Conservation (phyloP, 2,329 filamentous ascomycete genomes). For the Mollisia scopiformis region DNA sequence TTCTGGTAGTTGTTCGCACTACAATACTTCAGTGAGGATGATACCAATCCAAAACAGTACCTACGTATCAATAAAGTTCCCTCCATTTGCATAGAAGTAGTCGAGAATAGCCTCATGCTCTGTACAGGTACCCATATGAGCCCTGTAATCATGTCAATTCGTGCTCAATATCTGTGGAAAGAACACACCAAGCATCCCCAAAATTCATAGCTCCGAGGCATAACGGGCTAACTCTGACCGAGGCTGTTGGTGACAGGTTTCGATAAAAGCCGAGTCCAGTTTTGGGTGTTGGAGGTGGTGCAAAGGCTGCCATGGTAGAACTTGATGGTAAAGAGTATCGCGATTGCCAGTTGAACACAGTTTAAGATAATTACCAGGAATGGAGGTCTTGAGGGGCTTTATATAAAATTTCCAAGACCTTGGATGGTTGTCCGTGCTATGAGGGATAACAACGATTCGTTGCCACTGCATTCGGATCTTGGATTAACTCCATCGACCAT, state of each 20-base stretch:
- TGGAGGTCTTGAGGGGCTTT: background rate
- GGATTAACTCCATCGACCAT: background rate
- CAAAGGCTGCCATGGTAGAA: constrained; percentile 2
- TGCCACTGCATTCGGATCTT: too few relatives aligned
- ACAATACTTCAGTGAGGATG: constrained; percentile 37
- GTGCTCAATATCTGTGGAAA: background rate
- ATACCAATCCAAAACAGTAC: background rate
- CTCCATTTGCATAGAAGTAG: constrained; percentile 54
- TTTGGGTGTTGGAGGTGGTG: constrained; percentile 2
- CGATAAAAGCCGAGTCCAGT: constrained; percentile 11
- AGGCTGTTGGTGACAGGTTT: constrained; percentile 33
- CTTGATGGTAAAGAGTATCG: too few relatives aligned
- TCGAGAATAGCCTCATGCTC: constrained; percentile 54
- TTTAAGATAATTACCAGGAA: background rate
- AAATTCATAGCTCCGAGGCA: constrained; percentile 40
- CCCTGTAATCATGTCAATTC: background rate
- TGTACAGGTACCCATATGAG: background rate
- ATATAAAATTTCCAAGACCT: background rate
- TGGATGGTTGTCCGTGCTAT: too few relatives aligned
- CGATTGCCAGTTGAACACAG: too few relatives aligned
- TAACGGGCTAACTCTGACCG: constrained; percentile 34
- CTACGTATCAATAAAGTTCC: constrained; percentile 63
- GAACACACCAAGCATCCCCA: constrained; percentile 41
- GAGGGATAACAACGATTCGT: too few relatives aligned
- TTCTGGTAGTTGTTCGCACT: constrained; percentile 55